Evolutionary conservation across 495 filamentous ascomycete genomes (phyloP).

Genomic region (Aspergillus sclerotiicarbonarius): DNA sequence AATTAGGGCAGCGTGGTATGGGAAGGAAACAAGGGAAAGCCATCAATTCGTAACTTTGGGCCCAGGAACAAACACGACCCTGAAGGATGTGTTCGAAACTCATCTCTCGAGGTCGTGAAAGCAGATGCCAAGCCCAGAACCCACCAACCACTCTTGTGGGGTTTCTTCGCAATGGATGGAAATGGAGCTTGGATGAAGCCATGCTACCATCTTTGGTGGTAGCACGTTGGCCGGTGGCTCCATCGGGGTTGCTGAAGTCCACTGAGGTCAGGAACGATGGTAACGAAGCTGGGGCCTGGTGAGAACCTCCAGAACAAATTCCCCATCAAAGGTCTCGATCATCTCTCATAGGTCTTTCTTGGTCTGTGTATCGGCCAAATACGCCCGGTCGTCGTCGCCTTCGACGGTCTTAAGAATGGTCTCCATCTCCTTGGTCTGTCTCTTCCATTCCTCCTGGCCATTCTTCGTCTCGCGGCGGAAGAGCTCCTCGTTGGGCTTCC

Average conservation of each 20-base stretch:
- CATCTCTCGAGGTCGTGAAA: neutral
- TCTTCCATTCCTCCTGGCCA: conserved; percentile 75
- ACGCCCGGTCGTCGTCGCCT: conserved; percentile 79
- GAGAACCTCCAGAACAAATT: too few species aligned
- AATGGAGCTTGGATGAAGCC: neutral
- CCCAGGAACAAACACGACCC: neutral
- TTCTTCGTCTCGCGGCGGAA: conserved; percentile 89
- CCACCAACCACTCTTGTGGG: neutral
- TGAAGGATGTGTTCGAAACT: neutral
- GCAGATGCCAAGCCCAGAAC: neutral
- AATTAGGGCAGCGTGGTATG: conserved; percentile 4
- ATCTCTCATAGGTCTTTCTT: conserved; percentile 41
- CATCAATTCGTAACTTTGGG: conserved; percentile 15
- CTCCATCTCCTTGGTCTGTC: conserved; percentile 85
- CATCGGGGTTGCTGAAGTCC: too few species aligned
- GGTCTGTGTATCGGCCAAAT: conserved; percentile 46
- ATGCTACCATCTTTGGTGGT: neutral
- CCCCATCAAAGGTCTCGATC: neutral
- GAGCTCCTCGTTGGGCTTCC: conserved; percentile 81
- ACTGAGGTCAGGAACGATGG: too few species aligned
- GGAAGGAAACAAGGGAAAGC: conserved; percentile 6
- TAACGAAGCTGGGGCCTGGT: too few species aligned
- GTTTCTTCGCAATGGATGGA: neutral
- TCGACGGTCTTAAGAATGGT: conserved; percentile 78
- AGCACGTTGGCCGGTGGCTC: too few species aligned